A percentile compares a stretch with the other conserved stretches of the same genome.
phyloP scores from a whole-genome alignment of 495 filamentous ascomycete genomes.

The Cairneyella variabilis region DNA sequence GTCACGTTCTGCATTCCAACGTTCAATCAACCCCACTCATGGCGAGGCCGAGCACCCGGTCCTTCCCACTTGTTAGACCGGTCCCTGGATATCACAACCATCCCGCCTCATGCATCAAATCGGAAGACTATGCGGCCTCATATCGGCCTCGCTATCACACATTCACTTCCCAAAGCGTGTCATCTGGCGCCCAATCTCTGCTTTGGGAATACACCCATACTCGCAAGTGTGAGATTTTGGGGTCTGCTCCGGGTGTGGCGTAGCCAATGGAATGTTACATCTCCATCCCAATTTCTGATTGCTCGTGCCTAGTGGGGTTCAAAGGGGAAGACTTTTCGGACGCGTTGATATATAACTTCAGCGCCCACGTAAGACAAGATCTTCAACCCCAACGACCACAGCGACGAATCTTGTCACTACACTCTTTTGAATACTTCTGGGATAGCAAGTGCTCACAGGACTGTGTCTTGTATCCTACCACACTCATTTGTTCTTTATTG shows the following conservation, averaged over 20 bases:
- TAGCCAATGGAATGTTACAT: constrained; percentile 9
- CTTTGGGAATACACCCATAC: not conserved
- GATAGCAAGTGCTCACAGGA: not conserved
- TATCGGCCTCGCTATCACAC: not conserved
- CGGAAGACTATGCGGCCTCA: not conserved
- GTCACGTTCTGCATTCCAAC: not conserved
- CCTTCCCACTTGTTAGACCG: not conserved
- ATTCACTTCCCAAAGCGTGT: not conserved
- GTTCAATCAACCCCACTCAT: not conserved
- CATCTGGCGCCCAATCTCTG: not conserved
- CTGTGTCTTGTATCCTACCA: not conserved
- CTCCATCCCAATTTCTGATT: not conserved
- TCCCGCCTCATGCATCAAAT: not conserved
- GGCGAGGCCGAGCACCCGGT: not conserved
- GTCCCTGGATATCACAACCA: not conserved
- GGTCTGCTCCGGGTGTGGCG: not conserved
- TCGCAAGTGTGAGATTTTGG: not conserved
- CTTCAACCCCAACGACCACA: not conserved
- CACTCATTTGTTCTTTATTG: not conserved
- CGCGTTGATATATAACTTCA: not conserved
- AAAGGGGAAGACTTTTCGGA: not conserved
- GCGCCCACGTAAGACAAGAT: not conserved
- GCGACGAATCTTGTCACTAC: constrained; percentile 9
- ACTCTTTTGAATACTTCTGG: not conserved
- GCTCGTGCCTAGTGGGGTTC: not conserved